Percentiles rank a stretch among this genome's conserved stretches.
Conservation (phyloP, 2,329 filamentous ascomycete species). For the Colletotrichum gloeosporioides region DNA sequence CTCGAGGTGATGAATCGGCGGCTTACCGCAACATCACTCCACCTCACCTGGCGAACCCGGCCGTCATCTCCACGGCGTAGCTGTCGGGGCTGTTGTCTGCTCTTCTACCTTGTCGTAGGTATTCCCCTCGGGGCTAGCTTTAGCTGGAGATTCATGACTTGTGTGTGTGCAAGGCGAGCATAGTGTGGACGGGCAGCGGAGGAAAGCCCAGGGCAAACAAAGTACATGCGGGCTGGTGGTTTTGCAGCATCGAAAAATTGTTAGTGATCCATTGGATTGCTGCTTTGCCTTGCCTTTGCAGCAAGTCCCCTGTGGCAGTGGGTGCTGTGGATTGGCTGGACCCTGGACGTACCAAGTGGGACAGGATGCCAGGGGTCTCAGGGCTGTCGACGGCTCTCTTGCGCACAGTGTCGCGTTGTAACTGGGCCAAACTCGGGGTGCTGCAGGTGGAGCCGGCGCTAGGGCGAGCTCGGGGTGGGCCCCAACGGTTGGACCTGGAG, state of each 20-base stretch:
- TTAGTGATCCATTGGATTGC: neutral
- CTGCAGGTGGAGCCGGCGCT: neutral
- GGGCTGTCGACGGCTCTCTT: neutral
- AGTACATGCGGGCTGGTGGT: neutral
- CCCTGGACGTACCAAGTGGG: slow-evolving; percentile 3
- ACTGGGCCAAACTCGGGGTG: slow-evolving; percentile 3
- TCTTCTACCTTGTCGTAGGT: neutral
- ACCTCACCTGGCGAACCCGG: neutral
- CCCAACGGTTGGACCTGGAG: neutral
- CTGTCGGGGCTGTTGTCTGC: neutral
- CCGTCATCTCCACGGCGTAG: neutral
- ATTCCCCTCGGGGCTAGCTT: neutral
- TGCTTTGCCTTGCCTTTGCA: neutral
- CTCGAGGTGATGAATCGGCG: neutral
- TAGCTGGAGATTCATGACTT: neutral
- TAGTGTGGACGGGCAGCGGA: neutral
- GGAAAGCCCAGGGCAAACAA: neutral
- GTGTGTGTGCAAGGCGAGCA: neutral
- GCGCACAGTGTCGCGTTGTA: neutral
- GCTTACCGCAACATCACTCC: neutral
- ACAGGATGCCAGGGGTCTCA: neutral
- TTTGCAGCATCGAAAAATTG: neutral
- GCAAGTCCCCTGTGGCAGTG: neutral
- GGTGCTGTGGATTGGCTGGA: slow-evolving; percentile 8
- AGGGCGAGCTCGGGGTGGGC: slow-evolving; percentile 1